These are phyloP conservation scores for Phytopythium ostracodes DNA, from an alignment of 352 stramenopile genomes.

Conservation along the genomic window DNA sequence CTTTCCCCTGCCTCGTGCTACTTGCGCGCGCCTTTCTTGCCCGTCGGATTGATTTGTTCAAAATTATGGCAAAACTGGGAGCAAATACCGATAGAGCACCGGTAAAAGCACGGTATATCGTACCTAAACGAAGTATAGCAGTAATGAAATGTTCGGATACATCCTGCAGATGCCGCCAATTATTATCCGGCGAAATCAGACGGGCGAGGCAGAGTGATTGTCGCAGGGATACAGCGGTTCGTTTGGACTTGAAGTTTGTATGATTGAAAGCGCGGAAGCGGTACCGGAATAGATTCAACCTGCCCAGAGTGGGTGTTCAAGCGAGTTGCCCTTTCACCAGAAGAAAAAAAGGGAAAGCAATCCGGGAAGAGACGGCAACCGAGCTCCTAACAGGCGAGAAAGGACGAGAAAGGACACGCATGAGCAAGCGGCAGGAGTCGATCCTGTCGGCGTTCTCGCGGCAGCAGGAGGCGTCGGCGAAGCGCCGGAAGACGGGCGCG, in stretches of 20 bases:
- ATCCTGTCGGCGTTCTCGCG: slow-evolving; percentile 36
- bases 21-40: slow-evolving; percentile 1
- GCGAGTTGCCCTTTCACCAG: neutral
- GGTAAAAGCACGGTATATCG: neutral
- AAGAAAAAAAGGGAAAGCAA: neutral
- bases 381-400: neutral
- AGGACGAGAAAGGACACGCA: slow-evolving; percentile 9
- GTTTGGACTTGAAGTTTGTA: neutral
- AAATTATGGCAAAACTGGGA: too few species aligned
- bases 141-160: neutral
- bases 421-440: slow-evolving; percentile 46
- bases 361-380: neutral
- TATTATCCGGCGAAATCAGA: slow-evolving; percentile 4
- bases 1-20: too few species aligned
- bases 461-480: slow-evolving; percentile 22
- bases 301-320: neutral
- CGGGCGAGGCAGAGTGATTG: neutral
- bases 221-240: neutral
- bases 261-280: neutral
- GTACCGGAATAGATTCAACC: neutral
- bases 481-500: slow-evolving; percentile 22
- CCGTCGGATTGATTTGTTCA: neutral
- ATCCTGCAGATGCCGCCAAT: neutral
- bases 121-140: neutral
- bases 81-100: neutral